A percentile compares a stretch with the other conserved stretches of the same genome.
Evolutionary conservation across 2,329 filamentous ascomycete genomes (phyloP).

Genomic region (Colletotrichum horii): DNA sequence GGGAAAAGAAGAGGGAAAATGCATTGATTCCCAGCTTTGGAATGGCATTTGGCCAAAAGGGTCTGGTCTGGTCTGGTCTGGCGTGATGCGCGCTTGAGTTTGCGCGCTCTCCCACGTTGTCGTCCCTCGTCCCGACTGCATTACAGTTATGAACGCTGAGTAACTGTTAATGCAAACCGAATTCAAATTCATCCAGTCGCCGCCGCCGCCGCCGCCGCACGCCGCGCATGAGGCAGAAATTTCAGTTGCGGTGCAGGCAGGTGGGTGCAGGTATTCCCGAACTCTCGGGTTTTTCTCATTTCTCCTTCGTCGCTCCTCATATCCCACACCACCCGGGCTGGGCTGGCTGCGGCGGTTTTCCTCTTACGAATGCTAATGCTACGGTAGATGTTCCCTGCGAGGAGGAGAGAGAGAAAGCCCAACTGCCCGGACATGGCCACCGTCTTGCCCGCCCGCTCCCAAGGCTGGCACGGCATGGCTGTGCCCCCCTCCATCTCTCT

Average conservation of each 20-base stretch:
- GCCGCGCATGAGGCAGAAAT: not conserved
- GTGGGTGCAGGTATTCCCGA: not conserved
- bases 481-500: not conserved
- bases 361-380: not conserved
- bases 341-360: not conserved
- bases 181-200: not conserved
- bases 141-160: not conserved
- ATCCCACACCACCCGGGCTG: not conserved
- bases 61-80: not conserved
- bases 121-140: not conserved
- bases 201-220: not conserved
- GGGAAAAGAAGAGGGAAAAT: not conserved
- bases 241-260: not conserved
- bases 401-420: not conserved
- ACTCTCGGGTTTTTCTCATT: not conserved
- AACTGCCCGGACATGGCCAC: not conserved
- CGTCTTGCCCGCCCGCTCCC: not conserved
- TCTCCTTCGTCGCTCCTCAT: not conserved
- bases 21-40: not conserved
- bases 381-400: not conserved
- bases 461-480: not conserved
- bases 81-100: not conserved
- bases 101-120: not conserved
- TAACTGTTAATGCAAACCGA: not conserved
- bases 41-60: not conserved